A percentile compares a stretch with the other conserved stretches of the same genome.
These are phyloP conservation scores for Meira miltonrushii DNA, from an alignment of 1,284 basidiomycete species.

Conservation along the genomic window DNA sequence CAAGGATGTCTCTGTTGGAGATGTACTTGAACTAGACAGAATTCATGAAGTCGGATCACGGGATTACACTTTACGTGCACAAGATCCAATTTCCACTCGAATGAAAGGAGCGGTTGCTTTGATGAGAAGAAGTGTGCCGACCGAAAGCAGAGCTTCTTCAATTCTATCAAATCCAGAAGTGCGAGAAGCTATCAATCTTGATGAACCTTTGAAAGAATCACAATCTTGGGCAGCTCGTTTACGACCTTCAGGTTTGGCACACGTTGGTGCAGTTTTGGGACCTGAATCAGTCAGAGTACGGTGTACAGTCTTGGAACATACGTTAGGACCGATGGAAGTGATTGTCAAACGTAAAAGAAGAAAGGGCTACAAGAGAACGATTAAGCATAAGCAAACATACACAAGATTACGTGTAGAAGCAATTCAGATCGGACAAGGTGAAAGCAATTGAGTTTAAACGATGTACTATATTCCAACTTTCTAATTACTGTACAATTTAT, in stretches of 20 bases:
- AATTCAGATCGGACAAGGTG: slow-evolving; percentile 32
- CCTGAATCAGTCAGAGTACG: slow-evolving; percentile 62
- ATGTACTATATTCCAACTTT: no score
- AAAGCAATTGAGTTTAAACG: no score
- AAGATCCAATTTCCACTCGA: slow-evolving; percentile 28
- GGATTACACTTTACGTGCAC: slow-evolving; percentile 78
- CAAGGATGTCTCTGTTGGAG: slow-evolving; percentile 65
- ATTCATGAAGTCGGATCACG: slow-evolving; percentile 91
- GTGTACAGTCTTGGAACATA: slow-evolving; percentile 91
- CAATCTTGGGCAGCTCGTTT: slow-evolving; percentile 39
- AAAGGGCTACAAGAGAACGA: slow-evolving; percentile 84
- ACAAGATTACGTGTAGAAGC: slow-evolving; percentile 61
- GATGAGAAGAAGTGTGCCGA: slow-evolving; percentile 10
- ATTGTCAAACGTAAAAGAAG: slow-evolving; percentile 94
- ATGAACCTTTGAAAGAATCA: slow-evolving; percentile 13
- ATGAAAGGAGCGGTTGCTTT: slow-evolving; percentile 15
- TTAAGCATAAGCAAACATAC: slow-evolving; percentile 85
- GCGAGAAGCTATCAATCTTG: background rate
- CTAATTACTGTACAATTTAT: no score
- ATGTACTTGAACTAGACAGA: slow-evolving; percentile 73
- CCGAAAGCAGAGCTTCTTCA: background rate
- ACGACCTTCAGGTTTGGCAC: slow-evolving; percentile 39
- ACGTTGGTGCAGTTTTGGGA: slow-evolving; percentile 37
- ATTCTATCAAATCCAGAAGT: background rate
- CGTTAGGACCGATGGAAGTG: slow-evolving; percentile 82